These are phyloP conservation scores for Kwoniella sp. DNA, from an alignment of 768 basidiomycete species.

Conservation along the genomic window DNA sequence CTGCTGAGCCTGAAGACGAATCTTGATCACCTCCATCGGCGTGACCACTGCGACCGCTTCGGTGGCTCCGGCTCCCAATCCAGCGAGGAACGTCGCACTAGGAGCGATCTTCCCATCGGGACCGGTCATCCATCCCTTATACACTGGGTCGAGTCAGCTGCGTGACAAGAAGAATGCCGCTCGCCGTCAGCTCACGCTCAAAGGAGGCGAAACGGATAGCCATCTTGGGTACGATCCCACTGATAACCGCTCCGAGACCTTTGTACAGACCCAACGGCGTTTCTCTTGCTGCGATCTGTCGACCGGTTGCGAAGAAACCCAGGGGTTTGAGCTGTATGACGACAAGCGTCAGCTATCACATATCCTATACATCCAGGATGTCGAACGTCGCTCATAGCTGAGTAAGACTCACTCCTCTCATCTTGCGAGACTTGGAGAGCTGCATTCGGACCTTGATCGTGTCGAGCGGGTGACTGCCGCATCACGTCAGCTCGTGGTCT, in stretches of 20 bases:
- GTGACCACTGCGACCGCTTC: constrained; percentile 93
- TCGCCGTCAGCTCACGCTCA: constrained; percentile 58
- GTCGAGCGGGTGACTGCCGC: constrained; percentile 80
- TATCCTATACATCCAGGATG: too few species aligned
- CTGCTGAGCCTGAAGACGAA: constrained; percentile 92
- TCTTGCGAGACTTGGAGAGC: constrained; percentile 71
- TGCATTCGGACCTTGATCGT: constrained; percentile 99
- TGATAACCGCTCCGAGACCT: constrained; percentile 90
- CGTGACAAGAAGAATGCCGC: too few species aligned
- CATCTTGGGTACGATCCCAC: constrained; percentile 99
- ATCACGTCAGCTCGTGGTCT: background rate
- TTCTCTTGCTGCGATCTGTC: constrained; percentile 80
- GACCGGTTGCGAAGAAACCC: constrained; percentile 86
- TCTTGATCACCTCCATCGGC: constrained; percentile 99
- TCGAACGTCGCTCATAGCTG: too few species aligned
- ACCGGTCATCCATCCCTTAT: constrained; percentile 77
- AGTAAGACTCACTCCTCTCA: constrained; percentile 80
- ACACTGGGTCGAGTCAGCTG: too few species aligned
- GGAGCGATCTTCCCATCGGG: constrained; percentile 69
- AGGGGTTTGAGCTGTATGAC: constrained; percentile 72
- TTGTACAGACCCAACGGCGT: constrained; percentile 96
- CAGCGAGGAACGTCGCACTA: constrained; percentile 83
- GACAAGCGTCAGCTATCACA: background rate
- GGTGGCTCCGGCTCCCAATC: constrained; percentile 88
- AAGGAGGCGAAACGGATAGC: constrained; percentile 97